Conservation (phyloP, 106 monocot genomes). For the Platanthera zijinensis region DNA sequence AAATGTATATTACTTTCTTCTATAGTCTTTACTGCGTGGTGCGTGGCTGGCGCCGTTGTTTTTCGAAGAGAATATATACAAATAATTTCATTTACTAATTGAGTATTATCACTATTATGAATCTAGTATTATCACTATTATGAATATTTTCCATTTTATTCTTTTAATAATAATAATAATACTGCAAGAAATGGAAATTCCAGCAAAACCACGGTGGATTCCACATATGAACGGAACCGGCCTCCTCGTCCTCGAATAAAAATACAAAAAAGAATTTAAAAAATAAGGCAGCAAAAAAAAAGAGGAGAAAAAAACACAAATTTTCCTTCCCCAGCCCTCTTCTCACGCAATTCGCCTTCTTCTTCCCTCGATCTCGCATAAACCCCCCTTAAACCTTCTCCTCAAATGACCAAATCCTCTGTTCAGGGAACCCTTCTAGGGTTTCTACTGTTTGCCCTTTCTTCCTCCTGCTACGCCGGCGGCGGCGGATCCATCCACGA, state of each 20-base stretch:
- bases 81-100: too few species aligned
- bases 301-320: neutral
- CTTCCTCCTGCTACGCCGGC: neutral
- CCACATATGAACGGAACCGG: neutral
- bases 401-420: neutral
- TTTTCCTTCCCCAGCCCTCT: neutral
- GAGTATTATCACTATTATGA: too few species aligned
- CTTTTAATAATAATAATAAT: too few species aligned
- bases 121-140: too few species aligned
- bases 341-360: neutral
- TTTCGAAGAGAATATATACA: too few species aligned
- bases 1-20: too few species aligned
- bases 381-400: neutral
- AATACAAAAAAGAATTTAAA: neutral
- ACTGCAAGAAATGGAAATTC: neutral
- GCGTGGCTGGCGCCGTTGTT: too few species aligned
- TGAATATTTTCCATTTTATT: too few species aligned
- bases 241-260: neutral
- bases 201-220: neutral
- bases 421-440: neutral
- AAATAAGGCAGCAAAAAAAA: neutral
- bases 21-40: too few species aligned
- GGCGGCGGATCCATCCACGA: conserved; percentile 25
- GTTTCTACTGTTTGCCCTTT: neutral
- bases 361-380: neutral